Percentiles rank a stretch among this genome's conserved stretches.
Evolutionary conservation across 2,329 filamentous ascomycete species (phyloP).

Genomic region (Talaromyces piceae): DNA sequence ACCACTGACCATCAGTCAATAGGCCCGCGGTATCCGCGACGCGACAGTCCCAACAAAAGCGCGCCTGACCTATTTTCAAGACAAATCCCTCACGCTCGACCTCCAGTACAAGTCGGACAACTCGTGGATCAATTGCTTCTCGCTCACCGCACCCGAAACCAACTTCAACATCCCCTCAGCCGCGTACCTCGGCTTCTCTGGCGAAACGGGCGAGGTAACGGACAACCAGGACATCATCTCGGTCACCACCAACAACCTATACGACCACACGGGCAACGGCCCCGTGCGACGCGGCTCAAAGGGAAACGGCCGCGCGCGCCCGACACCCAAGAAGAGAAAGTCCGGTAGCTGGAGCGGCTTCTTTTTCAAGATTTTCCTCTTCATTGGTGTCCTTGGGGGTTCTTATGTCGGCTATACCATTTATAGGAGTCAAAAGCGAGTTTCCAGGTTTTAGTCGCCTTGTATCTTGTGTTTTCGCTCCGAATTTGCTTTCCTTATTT

Average conservation of each 20-base stretch:
- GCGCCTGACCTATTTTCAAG: constrained; percentile 90
- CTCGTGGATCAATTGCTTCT: constrained; percentile 87
- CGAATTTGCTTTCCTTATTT: constrained; percentile 1
- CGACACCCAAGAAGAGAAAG: constrained; percentile 17
- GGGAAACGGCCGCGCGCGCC: constrained; percentile 13
- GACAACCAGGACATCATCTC: constrained; percentile 97
- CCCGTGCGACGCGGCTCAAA: constrained; percentile 15
- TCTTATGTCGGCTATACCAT: constrained; percentile 80
- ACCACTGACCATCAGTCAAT: background rate
- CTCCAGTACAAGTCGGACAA: constrained; percentile 88
- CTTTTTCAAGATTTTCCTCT: constrained; percentile 74
- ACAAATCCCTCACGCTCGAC: constrained; percentile 83
- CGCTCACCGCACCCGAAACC: constrained; percentile 51
- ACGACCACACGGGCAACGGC: constrained; percentile 44
- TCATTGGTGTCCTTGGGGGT: constrained; percentile 62
- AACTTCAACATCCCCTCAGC: constrained; percentile 71
- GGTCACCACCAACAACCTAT: constrained; percentile 80
- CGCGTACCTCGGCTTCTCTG: constrained; percentile 56
- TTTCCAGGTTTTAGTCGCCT: constrained; percentile 23
- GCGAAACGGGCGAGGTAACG: constrained; percentile 87
- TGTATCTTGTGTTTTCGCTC: background rate
- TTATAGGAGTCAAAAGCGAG: constrained; percentile 59
- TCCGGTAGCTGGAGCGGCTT: constrained; percentile 58
- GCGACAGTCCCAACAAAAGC: constrained; percentile 73
- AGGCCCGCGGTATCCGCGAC: constrained; percentile 79